Conservation (phyloP, 768 basidiomycete genomes). For the Lactarius deliciosus region DNA sequence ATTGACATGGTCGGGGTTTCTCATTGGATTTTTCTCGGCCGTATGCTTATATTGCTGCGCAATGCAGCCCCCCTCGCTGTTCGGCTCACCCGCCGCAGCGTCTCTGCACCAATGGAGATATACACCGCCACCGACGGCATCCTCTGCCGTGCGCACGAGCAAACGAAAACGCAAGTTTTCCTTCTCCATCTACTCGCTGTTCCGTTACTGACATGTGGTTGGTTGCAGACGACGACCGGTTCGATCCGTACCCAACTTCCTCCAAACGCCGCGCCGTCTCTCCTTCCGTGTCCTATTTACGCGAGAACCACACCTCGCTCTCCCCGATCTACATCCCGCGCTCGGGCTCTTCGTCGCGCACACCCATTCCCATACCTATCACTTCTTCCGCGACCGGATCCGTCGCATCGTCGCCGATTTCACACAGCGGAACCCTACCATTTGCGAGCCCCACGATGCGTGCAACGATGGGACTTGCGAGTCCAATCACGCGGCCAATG, state of each 20-base stretch:
- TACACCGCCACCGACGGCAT: slow-evolving; percentile 71
- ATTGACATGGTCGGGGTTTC: slow-evolving; percentile 61
- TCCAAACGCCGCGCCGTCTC: slow-evolving; percentile 83
- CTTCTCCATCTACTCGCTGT: slow-evolving; percentile 5
- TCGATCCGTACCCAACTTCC: slow-evolving; percentile 77
- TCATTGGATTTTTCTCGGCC: slow-evolving; percentile 19
- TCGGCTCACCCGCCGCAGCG: slow-evolving; percentile 51
- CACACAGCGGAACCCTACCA: slow-evolving; percentile 46
- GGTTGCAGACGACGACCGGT: slow-evolving; percentile 71
- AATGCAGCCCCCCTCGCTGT: slow-evolving; percentile 55
- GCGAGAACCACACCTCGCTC: slow-evolving; percentile 57
- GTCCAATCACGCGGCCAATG: slow-evolving; percentile 73
- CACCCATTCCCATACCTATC: slow-evolving; percentile 66
- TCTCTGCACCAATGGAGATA: slow-evolving; percentile 69
- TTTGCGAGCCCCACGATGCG: slow-evolving; percentile 68
- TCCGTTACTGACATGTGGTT: slow-evolving; percentile 6
- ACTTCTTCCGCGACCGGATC: slow-evolving; percentile 61
- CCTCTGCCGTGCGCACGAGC: slow-evolving; percentile 72
- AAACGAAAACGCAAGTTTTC: slow-evolving; percentile 70
- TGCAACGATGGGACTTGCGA: slow-evolving; percentile 66
- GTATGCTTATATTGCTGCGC: slow-evolving; percentile 38
- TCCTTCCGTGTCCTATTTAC: slow-evolving; percentile 67
- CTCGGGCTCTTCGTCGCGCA: slow-evolving; percentile 37
- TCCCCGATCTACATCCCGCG: slow-evolving; percentile 50
- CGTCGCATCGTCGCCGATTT: slow-evolving; percentile 71